Percentiles rank a stretch among this genome's conserved stretches.
phyloP scores from a whole-genome alignment of 2,329 filamentous ascomycete genomes.

The Chaetomiaceae sp. region DNA sequence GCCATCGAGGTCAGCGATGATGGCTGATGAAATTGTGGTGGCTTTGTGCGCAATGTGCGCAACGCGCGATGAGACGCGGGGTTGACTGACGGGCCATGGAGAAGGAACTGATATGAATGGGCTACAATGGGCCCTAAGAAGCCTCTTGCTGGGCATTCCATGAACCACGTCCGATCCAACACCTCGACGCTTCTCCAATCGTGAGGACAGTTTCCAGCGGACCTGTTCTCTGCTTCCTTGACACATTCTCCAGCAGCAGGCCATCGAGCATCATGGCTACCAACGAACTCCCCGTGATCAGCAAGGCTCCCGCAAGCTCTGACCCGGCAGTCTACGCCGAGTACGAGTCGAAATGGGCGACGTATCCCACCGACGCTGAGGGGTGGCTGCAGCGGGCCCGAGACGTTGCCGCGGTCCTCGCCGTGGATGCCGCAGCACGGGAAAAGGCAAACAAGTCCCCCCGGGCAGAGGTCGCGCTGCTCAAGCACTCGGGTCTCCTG shows the following conservation, averaged over 20 bases:
- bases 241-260: not conserved
- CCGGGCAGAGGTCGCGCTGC: constrained; percentile 36
- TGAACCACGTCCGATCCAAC: no score
- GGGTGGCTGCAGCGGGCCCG: constrained; percentile 38
- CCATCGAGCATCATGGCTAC: not conserved
- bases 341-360: constrained; percentile 35
- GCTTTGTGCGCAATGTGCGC: constrained; percentile 6
- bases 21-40: constrained; percentile 3
- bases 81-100: no score
- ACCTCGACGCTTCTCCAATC: no score
- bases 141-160: not conserved
- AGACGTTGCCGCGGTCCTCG: constrained; percentile 36
- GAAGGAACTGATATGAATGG: no score
- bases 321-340: constrained; percentile 38
- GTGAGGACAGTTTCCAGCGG: no score
- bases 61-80: no score
- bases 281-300: not conserved
- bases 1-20: not conserved
- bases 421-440: constrained; percentile 32
- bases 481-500: constrained; percentile 40
- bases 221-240: not conserved
- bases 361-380: constrained; percentile 30
- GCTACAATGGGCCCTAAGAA: no score
- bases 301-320: constrained; percentile 22
- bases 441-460: constrained; percentile 40